Percentiles rank a stretch among this genome's conserved stretches.
Evolutionary conservation across 1,284 basidiomycete genomes (phyloP).

Genomic region (Lentinula novae-zelandiae): DNA sequence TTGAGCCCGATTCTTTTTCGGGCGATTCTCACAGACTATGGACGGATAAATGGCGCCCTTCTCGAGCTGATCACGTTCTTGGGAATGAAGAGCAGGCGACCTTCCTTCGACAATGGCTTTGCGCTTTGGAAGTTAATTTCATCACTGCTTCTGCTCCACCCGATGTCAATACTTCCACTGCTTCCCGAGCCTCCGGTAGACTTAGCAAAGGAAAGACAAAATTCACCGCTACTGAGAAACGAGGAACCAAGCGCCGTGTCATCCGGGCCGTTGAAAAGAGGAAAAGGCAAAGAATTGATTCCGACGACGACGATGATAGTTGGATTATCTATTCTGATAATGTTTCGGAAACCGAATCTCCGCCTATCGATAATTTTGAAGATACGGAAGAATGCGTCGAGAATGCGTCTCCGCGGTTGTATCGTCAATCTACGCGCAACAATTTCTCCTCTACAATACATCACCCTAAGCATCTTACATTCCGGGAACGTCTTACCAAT

Average conservation of each 20-base stretch:
- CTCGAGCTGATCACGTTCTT: slow-evolving; percentile 69
- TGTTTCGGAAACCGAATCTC: slow-evolving; percentile 30
- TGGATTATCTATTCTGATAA: slow-evolving; percentile 50
- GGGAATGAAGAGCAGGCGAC: slow-evolving; percentile 75
- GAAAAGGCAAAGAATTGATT: slow-evolving; percentile 46
- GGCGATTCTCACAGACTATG: slow-evolving; percentile 50
- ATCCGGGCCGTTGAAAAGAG: slow-evolving; percentile 47
- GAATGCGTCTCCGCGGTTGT: slow-evolving; percentile 6
- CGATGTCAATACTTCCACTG: neutral
- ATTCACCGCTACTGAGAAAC: slow-evolving; percentile 20
- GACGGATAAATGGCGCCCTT: slow-evolving; percentile 78
- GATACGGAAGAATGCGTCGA: slow-evolving; percentile 19
- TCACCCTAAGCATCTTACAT: slow-evolving; percentile 14
- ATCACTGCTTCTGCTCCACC: slow-evolving; percentile 22
- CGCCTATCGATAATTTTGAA: slow-evolving; percentile 21
- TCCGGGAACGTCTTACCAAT: slow-evolving; percentile 64
- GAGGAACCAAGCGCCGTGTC: slow-evolving; percentile 47
- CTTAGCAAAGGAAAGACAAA: slow-evolving; percentile 19
- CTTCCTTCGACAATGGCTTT: slow-evolving; percentile 83
- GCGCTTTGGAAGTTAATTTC: slow-evolving; percentile 61
- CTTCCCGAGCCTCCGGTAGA: slow-evolving; percentile 11
- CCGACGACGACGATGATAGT: slow-evolving; percentile 48
- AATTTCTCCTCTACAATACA: neutral
- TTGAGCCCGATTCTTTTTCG: slow-evolving; percentile 17
- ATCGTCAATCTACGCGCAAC: slow-evolving; percentile 3